Percentiles rank a stretch among this genome's conserved stretches.
Conservation (phyloP, 805 yeast species). For the Candida caryicola region DNA sequence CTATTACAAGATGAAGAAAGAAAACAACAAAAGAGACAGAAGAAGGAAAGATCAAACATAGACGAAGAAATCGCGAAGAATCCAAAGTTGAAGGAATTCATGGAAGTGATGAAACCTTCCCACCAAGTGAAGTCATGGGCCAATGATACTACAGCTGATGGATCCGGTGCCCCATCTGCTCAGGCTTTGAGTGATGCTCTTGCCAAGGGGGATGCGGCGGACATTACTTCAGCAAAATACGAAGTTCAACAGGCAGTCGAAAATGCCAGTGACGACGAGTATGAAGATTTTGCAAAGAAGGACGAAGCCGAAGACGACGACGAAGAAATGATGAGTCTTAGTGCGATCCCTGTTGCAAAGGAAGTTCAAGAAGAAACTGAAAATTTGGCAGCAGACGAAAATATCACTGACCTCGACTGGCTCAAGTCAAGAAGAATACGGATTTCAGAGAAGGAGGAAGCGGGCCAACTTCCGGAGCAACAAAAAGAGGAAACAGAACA, state of each 20-base stretch:
- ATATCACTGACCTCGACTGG: slow-evolving; percentile 83
- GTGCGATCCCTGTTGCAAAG: slow-evolving; percentile 19
- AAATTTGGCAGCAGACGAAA: slow-evolving; percentile 44
- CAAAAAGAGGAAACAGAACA: slow-evolving; percentile 3
- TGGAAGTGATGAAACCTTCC: slow-evolving; percentile 79
- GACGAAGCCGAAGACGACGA: slow-evolving; percentile 36
- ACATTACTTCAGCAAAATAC: slow-evolving; percentile 11
- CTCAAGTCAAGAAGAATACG: slow-evolving; percentile 69
- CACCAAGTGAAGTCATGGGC: slow-evolving; percentile 73
- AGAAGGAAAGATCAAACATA: slow-evolving; percentile 33
- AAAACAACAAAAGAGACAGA: slow-evolving; percentile 38
- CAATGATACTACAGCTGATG: slow-evolving; percentile 53
- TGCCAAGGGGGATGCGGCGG: slow-evolving; percentile 17
- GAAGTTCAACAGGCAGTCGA: slow-evolving; percentile 42
- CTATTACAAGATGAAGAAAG: slow-evolving; percentile 37
- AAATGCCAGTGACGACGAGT: slow-evolving; percentile 50
- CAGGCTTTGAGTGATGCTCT: slow-evolving; percentile 45
- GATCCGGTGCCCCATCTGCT: slow-evolving; percentile 44
- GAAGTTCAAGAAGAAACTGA: slow-evolving; percentile 21
- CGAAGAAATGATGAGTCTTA: slow-evolving; percentile 49
- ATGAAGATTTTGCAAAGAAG: slow-evolving; percentile 41
- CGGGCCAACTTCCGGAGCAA: slow-evolving; percentile 8
- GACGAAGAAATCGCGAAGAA: slow-evolving; percentile 63
- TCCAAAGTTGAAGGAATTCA: slow-evolving; percentile 71
- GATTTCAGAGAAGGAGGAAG: slow-evolving; percentile 44